Evolutionary conservation across 495 filamentous ascomycete genomes (phyloP).

Genomic region (Lepidopterella palustris): DNA sequence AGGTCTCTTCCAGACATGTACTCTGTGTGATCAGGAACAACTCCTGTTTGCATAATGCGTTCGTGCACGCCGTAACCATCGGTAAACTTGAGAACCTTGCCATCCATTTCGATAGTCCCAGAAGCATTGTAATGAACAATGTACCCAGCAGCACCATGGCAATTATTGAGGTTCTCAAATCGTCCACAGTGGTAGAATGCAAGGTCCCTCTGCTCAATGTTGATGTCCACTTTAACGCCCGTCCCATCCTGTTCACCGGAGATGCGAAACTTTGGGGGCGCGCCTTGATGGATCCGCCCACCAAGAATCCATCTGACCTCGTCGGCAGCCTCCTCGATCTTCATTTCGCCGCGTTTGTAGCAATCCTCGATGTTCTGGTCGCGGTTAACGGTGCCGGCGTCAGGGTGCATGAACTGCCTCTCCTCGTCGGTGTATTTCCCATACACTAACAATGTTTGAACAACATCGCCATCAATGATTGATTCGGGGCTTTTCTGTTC

Average conservation of each 20-base stretch:
- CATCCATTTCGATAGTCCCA: not conserved
- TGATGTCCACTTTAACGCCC: not conserved
- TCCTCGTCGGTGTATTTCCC: not conserved
- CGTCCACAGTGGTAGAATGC: not conserved
- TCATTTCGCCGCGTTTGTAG: not conserved
- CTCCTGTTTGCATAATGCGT: not conserved
- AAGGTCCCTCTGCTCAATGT: not conserved
- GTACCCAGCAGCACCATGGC: not conserved
- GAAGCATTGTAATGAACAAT: not conserved
- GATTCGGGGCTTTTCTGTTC: not conserved
- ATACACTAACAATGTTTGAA: not conserved
- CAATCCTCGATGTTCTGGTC: not conserved
- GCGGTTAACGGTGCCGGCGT: not conserved
- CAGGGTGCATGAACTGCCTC: not conserved
- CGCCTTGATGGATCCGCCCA: not conserved
- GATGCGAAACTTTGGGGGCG: not conserved
- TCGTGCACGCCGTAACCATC: not conserved
- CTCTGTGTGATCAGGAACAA: not conserved
- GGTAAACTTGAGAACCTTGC: not conserved
- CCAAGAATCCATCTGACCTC: not conserved
- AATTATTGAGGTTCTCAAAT: not conserved
- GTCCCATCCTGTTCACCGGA: not conserved
- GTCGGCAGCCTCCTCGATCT: not conserved
- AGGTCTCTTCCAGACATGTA: not conserved
- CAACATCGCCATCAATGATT: not conserved